These are phyloP conservation scores for Fusarium abutilonis DNA, from an alignment of 2,329 filamentous ascomycete genomes.

Conservation along the genomic window DNA sequence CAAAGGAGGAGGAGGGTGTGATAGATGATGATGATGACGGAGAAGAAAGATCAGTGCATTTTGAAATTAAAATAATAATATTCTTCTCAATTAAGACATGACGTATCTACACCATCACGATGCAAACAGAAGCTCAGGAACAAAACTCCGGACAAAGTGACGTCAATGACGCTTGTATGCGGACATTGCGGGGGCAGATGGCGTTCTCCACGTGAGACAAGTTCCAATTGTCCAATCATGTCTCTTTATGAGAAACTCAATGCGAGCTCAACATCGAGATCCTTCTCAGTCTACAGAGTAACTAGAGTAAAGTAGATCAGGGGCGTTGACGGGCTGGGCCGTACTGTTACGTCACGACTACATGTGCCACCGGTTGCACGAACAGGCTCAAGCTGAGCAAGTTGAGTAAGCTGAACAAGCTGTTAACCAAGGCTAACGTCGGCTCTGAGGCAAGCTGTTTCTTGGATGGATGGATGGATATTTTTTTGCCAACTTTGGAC, in stretches of 20 bases:
- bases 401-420: too few species aligned
- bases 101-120: constrained; percentile 39
- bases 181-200: constrained; percentile 34
- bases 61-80: constrained; percentile 9
- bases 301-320: constrained; percentile 17
- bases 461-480: background rate
- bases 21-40: background rate
- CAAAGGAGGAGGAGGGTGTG: background rate
- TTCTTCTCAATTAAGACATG: constrained; percentile 25
- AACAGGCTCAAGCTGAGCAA: background rate
- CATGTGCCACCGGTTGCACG: constrained; percentile 2
- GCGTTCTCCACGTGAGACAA: constrained; percentile 13
- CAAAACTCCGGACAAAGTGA: constrained; percentile 38
- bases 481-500: too few species aligned
- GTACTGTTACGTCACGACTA: constrained; percentile 29
- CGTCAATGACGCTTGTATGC: constrained; percentile 42
- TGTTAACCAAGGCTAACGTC: background rate
- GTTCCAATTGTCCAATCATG: constrained; percentile 26
- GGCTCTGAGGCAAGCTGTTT: background rate
- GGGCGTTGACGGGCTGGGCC: constrained; percentile 23
- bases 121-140: constrained; percentile 29
- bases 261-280: constrained; percentile 13
- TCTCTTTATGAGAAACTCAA: constrained; percentile 2
- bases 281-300: background rate
- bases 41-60: constrained; percentile 6